Evolutionary conservation across 2,329 filamentous ascomycete species (phyloP), one percentile per base, ranked within the genome.

Genomic region (Penicillium sp.): DNA sequence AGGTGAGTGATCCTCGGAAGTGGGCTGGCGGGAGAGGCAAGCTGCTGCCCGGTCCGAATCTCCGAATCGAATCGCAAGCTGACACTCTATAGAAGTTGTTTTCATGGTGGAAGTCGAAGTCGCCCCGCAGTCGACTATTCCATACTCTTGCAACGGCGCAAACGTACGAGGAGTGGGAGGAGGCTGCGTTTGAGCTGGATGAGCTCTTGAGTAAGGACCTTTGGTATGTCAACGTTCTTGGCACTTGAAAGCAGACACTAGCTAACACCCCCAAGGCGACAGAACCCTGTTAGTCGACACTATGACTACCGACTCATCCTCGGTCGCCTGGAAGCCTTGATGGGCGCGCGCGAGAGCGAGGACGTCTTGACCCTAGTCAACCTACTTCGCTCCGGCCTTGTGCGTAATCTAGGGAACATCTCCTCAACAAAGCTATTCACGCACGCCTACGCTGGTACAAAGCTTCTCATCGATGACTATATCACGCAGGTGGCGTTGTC

Each of bases 341-440:
- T 86, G 55, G 79, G 81, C 42, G 87, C 88, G 5, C 83, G 87
- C 26, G 85, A 89, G 62, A 81, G 85, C 37, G 84, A 84, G 58
- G 88, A 96, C 69, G 81, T 92, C 36, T 80, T 90, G 49, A 82
- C 84, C 13, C 78, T 96, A 7, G 85, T 91, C 53, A 91, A 91
- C 66, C 80, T 95, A 15, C 79, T 96, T 32, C 87, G 91, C 21
- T 91, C 90, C 12, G 91, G 83, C 9, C 73, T 84, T 29, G 78
- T 96, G 24, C 85, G 92, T 29, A 96, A 97, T 65, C 78, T 96
- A n/a, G 92, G 91, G 51, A 95, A 96, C 68, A 95, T 97, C 62
- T 90, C 90, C 1, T 84, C 87, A 1, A 85, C 90, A 2, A 86
- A 86, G 56, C 78, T 97, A 1, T 97, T 91, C 75, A 92, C 92